A percentile compares a stretch with the other conserved stretches of the same genome.
phyloP scores from a whole-genome alignment of 768 basidiomycete genomes.

The Termitomyces sp. region DNA sequence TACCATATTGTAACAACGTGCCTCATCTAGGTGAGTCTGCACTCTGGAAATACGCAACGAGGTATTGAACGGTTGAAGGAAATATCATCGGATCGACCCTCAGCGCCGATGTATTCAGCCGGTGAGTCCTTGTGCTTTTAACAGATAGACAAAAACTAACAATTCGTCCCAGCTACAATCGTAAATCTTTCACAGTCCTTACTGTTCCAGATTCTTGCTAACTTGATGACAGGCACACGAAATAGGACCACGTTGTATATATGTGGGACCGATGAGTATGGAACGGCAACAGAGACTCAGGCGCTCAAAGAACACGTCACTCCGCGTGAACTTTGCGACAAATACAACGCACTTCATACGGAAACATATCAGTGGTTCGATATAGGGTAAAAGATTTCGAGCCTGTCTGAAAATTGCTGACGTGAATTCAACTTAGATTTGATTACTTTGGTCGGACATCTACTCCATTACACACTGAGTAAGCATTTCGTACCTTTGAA shows the following conservation, averaged over 20 bases:
- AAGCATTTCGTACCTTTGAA: conserved; percentile 16
- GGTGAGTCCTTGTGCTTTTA: conserved; percentile 47
- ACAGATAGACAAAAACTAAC: conserved; percentile 1
- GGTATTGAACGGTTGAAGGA: conserved; percentile 32
- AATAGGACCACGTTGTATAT: conserved; percentile 91
- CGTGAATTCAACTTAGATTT: conserved; percentile 46
- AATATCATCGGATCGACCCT: conserved; percentile 95
- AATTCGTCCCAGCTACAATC: conserved; percentile 45
- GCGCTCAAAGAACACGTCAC: conserved; percentile 84
- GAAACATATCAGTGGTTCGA: conserved; percentile 99
- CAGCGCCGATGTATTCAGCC: conserved; percentile 94
- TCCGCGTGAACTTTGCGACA: conserved; percentile 80
- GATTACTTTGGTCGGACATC: conserved; percentile 97
- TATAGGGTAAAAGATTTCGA: conserved; percentile 57
- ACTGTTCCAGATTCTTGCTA: not conserved
- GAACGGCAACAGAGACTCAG: conserved; percentile 98
- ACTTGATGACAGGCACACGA: conserved; percentile 46
- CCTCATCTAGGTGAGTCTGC: conserved; percentile 79
- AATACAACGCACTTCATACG: conserved; percentile 83
- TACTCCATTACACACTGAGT: conserved; percentile 87
- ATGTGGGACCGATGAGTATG: conserved; percentile 99
- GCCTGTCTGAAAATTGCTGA: not conserved
- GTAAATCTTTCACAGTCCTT: conserved; percentile 24
- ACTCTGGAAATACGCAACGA: conserved; percentile 7
- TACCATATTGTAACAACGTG: conserved; percentile 97